Conservation (phyloP, 352 stramenopile genomes). For the Nothophytophthora sp. region DNA sequence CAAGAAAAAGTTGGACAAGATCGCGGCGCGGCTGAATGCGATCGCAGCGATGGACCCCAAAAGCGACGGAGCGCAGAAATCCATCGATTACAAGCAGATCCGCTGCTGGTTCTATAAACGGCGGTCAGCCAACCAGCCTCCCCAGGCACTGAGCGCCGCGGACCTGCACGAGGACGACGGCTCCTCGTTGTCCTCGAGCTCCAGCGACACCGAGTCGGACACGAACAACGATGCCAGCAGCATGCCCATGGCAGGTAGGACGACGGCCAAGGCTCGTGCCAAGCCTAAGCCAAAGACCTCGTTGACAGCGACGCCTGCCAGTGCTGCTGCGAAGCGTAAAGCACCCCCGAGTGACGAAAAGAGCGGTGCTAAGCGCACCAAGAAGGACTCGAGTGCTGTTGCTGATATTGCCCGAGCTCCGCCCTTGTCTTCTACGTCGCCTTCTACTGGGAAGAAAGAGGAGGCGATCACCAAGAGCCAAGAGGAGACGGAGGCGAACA, state of each 20-base stretch:
- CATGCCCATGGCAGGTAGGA: slow-evolving; percentile 1
- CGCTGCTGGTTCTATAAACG: slow-evolving; percentile 90
- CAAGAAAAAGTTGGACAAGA: slow-evolving; percentile 80
- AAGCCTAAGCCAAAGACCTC: slow-evolving; percentile 28
- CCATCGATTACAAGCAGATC: slow-evolving; percentile 88
- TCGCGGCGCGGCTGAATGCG: slow-evolving; percentile 72
- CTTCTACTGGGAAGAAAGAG: slow-evolving; percentile 13
- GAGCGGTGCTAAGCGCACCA: slow-evolving; percentile 22
- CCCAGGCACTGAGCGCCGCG: slow-evolving; percentile 59
- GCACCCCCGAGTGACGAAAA: slow-evolving; percentile 21
- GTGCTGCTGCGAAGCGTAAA: slow-evolving; percentile 32
- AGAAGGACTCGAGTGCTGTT: slow-evolving; percentile 26
- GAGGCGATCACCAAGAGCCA: slow-evolving; percentile 13
- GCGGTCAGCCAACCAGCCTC: slow-evolving; percentile 73
- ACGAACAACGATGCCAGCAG: slow-evolving; percentile 40
- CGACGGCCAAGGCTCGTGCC: slow-evolving; percentile 25
- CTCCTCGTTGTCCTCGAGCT: slow-evolving; percentile 46
- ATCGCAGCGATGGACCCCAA: slow-evolving; percentile 53
- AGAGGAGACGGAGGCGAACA: slow-evolving; percentile 20
- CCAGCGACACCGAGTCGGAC: slow-evolving; percentile 72
- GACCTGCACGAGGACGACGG: slow-evolving; percentile 50
- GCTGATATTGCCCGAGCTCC: background rate
- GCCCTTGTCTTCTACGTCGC: background rate
- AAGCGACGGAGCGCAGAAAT: slow-evolving; percentile 58
- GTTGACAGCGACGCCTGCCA: slow-evolving; percentile 6